Conservation (phyloP, 148 eudicot genomes). For the Chenopodium formosanum region DNA sequence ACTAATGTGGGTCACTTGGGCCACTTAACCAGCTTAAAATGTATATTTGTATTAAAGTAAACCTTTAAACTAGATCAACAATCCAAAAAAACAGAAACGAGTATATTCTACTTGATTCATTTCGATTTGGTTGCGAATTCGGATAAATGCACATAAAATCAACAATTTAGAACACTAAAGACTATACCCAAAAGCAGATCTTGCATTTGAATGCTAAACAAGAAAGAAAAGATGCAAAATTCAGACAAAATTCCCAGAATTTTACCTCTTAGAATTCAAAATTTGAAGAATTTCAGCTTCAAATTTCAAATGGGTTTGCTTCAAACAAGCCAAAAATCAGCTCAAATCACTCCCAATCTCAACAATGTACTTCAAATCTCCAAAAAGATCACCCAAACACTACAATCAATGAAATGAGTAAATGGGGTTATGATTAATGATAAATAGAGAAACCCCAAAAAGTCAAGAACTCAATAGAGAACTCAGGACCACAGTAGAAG, state of each 20-base stretch:
- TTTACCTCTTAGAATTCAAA: constrained; percentile 20
- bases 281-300: not conserved
- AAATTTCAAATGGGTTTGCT: constrained; percentile 21
- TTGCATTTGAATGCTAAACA: constrained; percentile 10
- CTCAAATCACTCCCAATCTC: constrained; percentile 9
- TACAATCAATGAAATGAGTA: constrained; percentile 2
- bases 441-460: constrained; percentile 22
- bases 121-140: not conserved
- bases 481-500: constrained; percentile 10
- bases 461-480: constrained; percentile 20
- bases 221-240: constrained; percentile 14
- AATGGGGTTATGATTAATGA: constrained; percentile 25
- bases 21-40: constrained; percentile 16
- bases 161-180: constrained; percentile 14
- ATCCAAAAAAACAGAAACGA: not conserved
- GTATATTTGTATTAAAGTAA: constrained; percentile 8
- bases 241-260: not conserved
- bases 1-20: constrained; percentile 44
- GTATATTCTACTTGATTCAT: not conserved
- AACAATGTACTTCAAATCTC: constrained; percentile 21
- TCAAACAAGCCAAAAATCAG: constrained; percentile 6
- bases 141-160: constrained; percentile 4
- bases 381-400: not conserved
- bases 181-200: constrained; percentile 28
- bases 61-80: constrained; percentile 17